phyloP scores from a whole-genome alignment of 495 filamentous ascomycete genomes.

The Neurospora sp. region DNA sequence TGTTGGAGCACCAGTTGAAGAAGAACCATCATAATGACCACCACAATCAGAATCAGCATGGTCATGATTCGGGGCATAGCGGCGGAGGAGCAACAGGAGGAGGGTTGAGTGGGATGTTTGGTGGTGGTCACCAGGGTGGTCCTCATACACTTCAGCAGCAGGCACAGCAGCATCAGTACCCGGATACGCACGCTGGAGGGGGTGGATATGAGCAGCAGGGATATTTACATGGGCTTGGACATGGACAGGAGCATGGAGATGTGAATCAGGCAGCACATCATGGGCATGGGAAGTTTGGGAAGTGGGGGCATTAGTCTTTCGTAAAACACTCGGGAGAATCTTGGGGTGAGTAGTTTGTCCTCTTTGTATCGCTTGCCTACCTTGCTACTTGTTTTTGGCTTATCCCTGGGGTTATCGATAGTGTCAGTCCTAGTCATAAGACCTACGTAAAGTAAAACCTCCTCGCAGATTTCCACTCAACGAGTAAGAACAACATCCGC shows the following conservation, averaged over 20 bases:
- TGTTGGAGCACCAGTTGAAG: conserved; percentile 38
- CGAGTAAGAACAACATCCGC: neutral
- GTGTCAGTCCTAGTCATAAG: neutral
- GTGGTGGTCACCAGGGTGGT: neutral
- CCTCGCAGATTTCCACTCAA: neutral
- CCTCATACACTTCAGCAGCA: neutral
- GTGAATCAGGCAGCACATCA: neutral
- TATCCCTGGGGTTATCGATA: neutral
- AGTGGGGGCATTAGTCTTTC: neutral
- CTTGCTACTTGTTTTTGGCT: neutral
- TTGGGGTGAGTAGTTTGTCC: neutral
- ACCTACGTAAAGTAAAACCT: neutral
- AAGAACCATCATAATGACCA: conserved; percentile 8
- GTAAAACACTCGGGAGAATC: neutral
- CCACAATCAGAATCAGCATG: neutral
- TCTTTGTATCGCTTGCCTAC: neutral
- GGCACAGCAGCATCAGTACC: neutral
- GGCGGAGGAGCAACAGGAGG: neutral
- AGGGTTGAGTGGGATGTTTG: neutral
- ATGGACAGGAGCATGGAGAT: neutral
- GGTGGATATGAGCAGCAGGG: neutral
- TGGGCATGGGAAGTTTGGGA: neutral
- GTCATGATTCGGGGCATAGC: neutral
- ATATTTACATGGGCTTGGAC: neutral
- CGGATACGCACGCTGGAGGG: neutral